Conservation (phyloP, 2,329 filamentous ascomycete species). For the Claviceps fusiformis region DNA sequence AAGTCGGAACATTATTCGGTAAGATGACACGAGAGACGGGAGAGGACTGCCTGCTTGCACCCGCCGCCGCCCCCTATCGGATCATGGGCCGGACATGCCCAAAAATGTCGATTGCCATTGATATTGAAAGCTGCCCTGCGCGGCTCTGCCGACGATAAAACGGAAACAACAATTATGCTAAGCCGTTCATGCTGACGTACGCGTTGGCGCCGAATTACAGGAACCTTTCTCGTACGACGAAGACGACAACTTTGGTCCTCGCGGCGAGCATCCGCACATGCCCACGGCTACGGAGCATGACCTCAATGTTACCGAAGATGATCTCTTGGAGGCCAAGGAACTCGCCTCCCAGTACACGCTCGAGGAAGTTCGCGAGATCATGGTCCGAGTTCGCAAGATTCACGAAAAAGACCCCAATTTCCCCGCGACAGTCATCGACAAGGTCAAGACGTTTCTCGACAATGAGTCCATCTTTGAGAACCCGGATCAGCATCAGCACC, state of each 20-base stretch:
- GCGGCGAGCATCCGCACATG: slow-evolving; percentile 14
- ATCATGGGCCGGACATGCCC: neutral
- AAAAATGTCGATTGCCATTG: neutral
- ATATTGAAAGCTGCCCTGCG: neutral
- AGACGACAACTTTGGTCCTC: slow-evolving; percentile 20
- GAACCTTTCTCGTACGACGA: slow-evolving; percentile 26
- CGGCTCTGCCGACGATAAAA: neutral
- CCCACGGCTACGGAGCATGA: slow-evolving; percentile 20
- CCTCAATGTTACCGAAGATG: slow-evolving; percentile 32
- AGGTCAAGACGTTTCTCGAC: slow-evolving; percentile 27
- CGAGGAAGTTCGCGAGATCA: slow-evolving; percentile 29
- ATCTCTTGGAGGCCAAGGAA: slow-evolving; percentile 31
- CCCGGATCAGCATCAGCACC: slow-evolving; percentile 31
- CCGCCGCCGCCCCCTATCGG: too few relatives aligned
- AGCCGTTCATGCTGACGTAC: neutral
- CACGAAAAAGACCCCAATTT: slow-evolving; percentile 32
- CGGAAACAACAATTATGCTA: neutral
- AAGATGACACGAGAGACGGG: neutral
- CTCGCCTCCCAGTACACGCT: slow-evolving; percentile 28
- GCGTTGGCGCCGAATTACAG: slow-evolving; percentile 10
- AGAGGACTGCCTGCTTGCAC: neutral
- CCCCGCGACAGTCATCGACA: slow-evolving; percentile 23
- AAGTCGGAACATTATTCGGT: slow-evolving; percentile 7
- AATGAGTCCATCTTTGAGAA: slow-evolving; percentile 30
- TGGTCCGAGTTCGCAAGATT: slow-evolving; percentile 25